A percentile compares a stretch with the other conserved stretches of the same genome.
Conservation (phyloP, 192 early-diverging fungal genomes). For the Coemansia sp. region DNA sequence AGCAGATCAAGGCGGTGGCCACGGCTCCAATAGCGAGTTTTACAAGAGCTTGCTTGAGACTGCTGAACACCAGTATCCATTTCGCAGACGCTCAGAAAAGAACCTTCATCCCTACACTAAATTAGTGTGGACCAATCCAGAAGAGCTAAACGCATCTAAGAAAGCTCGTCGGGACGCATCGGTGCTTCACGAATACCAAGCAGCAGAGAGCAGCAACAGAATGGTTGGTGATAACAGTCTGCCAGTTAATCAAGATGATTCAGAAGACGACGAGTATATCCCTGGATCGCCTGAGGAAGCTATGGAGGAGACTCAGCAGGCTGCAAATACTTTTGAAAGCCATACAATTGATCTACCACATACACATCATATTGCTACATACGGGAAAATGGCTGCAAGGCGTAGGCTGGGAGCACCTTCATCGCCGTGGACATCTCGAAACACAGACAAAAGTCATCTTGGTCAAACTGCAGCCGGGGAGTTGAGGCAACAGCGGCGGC, state of each 20-base stretch:
- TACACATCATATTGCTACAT: slow-evolving; percentile 20
- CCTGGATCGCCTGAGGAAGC: slow-evolving; percentile 28
- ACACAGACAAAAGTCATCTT: neutral
- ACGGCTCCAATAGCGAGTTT: neutral
- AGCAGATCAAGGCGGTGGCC: neutral
- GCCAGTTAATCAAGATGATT: slow-evolving; percentile 26
- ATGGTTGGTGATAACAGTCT: neutral
- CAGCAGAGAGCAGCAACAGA: neutral
- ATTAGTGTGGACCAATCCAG: slow-evolving; percentile 46
- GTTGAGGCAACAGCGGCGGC: no score
- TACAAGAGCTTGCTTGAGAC: slow-evolving; percentile 12
- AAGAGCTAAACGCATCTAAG: slow-evolving; percentile 7
- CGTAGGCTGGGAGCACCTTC: slow-evolving; percentile 7
- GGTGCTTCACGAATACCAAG: slow-evolving; percentile 10
- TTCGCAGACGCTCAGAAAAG: slow-evolving; percentile 43
- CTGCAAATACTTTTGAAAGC: neutral
- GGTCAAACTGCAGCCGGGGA: neutral
- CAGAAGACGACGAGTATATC: slow-evolving; percentile 46
- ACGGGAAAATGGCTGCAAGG: slow-evolving; percentile 26
- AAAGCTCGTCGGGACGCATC: slow-evolving; percentile 15
- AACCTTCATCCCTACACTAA: slow-evolving; percentile 51
- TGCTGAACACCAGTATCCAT: slow-evolving; percentile 26
- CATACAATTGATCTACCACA: slow-evolving; percentile 4
- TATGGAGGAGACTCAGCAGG: slow-evolving; percentile 14
- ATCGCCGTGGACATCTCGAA: slow-evolving; percentile 2